phyloP scores from a whole-genome alignment of 257 asterid genomes.

The Nicotiana tabacum region DNA sequence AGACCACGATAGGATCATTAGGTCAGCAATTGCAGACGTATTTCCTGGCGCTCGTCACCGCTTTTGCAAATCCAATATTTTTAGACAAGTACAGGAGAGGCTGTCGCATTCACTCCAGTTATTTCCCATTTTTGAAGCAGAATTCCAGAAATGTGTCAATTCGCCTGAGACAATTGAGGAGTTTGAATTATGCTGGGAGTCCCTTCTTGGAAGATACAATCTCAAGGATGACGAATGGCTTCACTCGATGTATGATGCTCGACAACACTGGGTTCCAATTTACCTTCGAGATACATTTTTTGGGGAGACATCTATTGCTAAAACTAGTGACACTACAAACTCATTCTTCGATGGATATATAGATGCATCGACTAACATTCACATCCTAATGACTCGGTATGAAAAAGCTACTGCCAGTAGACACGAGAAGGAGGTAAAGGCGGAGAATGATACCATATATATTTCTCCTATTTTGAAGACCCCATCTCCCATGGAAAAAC shows the following conservation, averaged over 20 bases:
- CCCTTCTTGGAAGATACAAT: conserved; percentile 59
- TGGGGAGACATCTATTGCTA: conserved; percentile 82
- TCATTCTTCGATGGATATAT: conserved; percentile 91
- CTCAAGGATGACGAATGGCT: conserved; percentile 75
- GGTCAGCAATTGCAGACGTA: conserved; percentile 66
- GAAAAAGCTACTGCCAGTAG: conserved; percentile 94
- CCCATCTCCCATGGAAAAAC: conserved; percentile 98
- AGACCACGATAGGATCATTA: conserved; percentile 68
- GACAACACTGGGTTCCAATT: conserved; percentile 85
- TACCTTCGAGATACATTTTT: conserved; percentile 79
- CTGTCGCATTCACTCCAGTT: conserved; percentile 57
- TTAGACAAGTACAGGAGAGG: conserved; percentile 84
- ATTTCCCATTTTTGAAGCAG: conserved; percentile 71
- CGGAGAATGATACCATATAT: conserved; percentile 80
- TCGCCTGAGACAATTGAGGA: conserved; percentile 66
- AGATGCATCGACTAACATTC: conserved; percentile 79
- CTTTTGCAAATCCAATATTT: conserved; percentile 90
- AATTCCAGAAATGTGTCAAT: conserved; percentile 76
- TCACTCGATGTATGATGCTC: conserved; percentile 50
- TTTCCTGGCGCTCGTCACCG: conserved; percentile 73
- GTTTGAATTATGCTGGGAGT: conserved; percentile 82
- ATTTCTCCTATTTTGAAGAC: conserved; percentile 59
- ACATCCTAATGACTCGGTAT: conserved; percentile 68
- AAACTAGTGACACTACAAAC: conserved; percentile 75
- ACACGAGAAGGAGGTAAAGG: conserved; percentile 89